A percentile compares a stretch with the other conserved stretches of the same genome.
phyloP scores from a whole-genome alignment of 1,284 basidiomycete species.

The Amylostereum areolatum region DNA sequence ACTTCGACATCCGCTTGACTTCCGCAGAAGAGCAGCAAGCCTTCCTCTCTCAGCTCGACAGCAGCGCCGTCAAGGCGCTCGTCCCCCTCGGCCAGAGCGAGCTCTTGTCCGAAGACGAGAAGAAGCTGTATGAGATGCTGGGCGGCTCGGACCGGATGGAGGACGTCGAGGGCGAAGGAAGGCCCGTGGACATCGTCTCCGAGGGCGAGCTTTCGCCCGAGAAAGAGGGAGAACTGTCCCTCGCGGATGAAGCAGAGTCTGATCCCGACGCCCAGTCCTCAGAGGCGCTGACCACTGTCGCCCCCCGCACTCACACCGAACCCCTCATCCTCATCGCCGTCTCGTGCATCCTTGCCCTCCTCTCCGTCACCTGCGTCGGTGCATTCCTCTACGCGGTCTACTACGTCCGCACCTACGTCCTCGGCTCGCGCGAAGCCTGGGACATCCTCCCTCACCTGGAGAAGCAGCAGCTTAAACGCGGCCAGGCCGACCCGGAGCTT shows the following conservation, averaged over 20 bases:
- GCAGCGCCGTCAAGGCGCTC: slow-evolving; percentile 26
- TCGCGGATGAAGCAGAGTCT: neutral
- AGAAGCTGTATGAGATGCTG: slow-evolving; percentile 26
- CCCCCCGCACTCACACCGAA: slow-evolving; percentile 11
- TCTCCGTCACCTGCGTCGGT: slow-evolving; percentile 29
- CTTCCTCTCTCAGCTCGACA: slow-evolving; percentile 24
- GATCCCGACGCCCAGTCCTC: slow-evolving; percentile 1
- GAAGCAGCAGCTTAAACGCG: slow-evolving; percentile 13
- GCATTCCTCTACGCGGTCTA: slow-evolving; percentile 28
- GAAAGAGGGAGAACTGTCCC: neutral
- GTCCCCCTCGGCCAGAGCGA: slow-evolving; percentile 23
- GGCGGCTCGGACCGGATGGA: slow-evolving; percentile 18
- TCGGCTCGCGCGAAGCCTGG: slow-evolving; percentile 26
- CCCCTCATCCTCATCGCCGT: slow-evolving; percentile 27
- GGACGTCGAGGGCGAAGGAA: slow-evolving; percentile 22
- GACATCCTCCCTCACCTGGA: slow-evolving; percentile 28
- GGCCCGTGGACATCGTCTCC: slow-evolving; percentile 4
- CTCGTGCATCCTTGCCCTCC: slow-evolving; percentile 30
- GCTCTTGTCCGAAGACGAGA: slow-evolving; percentile 25
- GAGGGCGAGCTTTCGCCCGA: slow-evolving; percentile 1
- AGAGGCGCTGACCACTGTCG: slow-evolving; percentile 8
- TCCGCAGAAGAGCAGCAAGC: slow-evolving; percentile 26
- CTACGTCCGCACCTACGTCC: slow-evolving; percentile 23
- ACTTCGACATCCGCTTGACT: slow-evolving; percentile 25
- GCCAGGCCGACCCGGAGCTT: slow-evolving; percentile 1